Percentiles rank a stretch among this genome's conserved stretches.
phyloP scores from a whole-genome alignment of 768 basidiomycete genomes.

The Russula ochroleuca region DNA sequence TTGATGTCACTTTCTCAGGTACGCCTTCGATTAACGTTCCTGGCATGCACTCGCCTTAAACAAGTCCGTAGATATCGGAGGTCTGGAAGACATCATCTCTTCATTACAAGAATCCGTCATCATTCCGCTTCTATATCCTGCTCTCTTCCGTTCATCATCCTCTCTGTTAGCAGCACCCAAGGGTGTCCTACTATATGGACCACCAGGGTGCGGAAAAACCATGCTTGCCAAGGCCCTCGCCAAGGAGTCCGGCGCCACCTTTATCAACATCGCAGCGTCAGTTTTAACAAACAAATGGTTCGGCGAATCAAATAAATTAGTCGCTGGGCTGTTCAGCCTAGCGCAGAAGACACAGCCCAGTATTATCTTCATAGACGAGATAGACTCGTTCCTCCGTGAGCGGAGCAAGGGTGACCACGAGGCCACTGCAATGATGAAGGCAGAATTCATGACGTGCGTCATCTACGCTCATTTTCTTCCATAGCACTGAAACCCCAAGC shows the following conservation, averaged over 20 bases:
- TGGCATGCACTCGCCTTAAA: not conserved
- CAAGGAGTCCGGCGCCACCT: slow-evolving; percentile 94
- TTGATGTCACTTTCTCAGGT: slow-evolving; percentile 72
- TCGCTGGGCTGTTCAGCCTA: slow-evolving; percentile 89
- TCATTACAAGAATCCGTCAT: slow-evolving; percentile 94
- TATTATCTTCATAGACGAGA: slow-evolving; percentile 99
- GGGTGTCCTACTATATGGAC: slow-evolving; percentile 92
- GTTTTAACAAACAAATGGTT: slow-evolving; percentile 80
- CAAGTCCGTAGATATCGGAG: slow-evolving; percentile 69
- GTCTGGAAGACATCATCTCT: slow-evolving; percentile 84
- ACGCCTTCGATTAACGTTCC: slow-evolving; percentile 25
- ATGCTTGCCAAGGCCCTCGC: slow-evolving; percentile 99
- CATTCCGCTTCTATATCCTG: slow-evolving; percentile 87
- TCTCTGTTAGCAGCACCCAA: slow-evolving; percentile 87
- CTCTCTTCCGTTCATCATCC: slow-evolving; percentile 78
- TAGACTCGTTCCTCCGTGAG: slow-evolving; percentile 91
- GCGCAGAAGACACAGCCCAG: slow-evolving; percentile 90
- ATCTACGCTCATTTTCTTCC: slow-evolving; percentile 7
- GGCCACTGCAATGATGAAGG: slow-evolving; percentile 98
- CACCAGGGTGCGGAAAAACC: slow-evolving; percentile 98
- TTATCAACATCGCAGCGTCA: slow-evolving; percentile 82
- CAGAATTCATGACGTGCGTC: slow-evolving; percentile 86
- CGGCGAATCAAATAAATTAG: slow-evolving; percentile 91
- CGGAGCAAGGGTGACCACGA: slow-evolving; percentile 89
- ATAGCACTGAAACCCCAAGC: not conserved